Evolutionary conservation across 2,329 filamentous ascomycete species (phyloP).

Genomic region (Fusarium succisae): DNA sequence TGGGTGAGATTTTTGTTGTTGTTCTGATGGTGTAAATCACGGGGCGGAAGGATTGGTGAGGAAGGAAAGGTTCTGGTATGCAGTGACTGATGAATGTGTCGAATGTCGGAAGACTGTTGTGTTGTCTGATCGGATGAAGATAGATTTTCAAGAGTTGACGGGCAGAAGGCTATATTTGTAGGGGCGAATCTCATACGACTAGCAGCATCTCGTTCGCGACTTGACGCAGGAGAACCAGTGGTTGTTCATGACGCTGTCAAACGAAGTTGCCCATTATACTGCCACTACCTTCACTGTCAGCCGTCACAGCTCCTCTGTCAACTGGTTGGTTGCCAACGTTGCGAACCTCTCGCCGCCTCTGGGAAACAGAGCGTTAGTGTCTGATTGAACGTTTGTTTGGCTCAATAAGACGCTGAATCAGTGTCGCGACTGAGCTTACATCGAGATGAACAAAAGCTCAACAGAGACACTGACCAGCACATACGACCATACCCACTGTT

Average conservation of each 20-base stretch:
- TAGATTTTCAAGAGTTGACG: neutral
- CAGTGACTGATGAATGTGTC: neutral
- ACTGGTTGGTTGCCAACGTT: neutral
- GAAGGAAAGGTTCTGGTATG: neutral
- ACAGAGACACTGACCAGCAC: neutral
- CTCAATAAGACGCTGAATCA: neutral
- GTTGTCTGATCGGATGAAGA: neutral
- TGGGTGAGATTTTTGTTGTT: neutral
- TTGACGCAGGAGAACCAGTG: neutral
- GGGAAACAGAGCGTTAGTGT: neutral
- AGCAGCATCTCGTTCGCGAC: accelerated
- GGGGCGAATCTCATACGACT: accelerated
- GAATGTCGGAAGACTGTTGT: neutral
- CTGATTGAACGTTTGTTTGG: no score
- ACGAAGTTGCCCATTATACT: neutral
- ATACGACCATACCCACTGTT: conserved; percentile 10
- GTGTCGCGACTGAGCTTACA: neutral
- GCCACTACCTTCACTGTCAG: neutral
- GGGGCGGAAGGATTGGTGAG: neutral
- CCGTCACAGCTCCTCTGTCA: neutral
- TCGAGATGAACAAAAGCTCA: neutral
- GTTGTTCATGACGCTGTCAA: no score
- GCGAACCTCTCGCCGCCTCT: no score
- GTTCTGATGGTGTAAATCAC: no score
- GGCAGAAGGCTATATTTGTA: neutral